phyloP scores from a whole-genome alignment of 768 basidiomycete genomes.

The Crassisporium funariophilum region DNA sequence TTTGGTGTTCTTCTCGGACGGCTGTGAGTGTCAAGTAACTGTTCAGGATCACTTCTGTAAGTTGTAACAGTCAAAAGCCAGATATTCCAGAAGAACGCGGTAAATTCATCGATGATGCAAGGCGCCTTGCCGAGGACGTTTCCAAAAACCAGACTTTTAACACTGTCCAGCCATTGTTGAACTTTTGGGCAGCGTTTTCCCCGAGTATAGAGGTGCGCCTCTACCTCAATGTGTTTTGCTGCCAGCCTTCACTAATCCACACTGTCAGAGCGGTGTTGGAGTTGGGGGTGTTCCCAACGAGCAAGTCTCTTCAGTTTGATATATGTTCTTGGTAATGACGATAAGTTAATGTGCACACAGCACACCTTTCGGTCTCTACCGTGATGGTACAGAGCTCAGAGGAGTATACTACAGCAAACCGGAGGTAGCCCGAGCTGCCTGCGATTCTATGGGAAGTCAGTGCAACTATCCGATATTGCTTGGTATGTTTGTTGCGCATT shows the following conservation, averaged over 20 bases:
- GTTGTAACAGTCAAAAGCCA: slow-evolving; percentile 22
- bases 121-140: slow-evolving; percentile 66
- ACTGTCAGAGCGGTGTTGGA: slow-evolving; percentile 67
- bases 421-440: slow-evolving; percentile 68
- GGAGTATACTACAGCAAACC: slow-evolving; percentile 72
- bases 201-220: slow-evolving; percentile 66
- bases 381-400: slow-evolving; percentile 76
- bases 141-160: slow-evolving; percentile 76
- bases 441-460: slow-evolving; percentile 58
- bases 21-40: slow-evolving; percentile 51
- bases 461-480: slow-evolving; percentile 79
- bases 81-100: slow-evolving; percentile 56
- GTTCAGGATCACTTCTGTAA: not conserved
- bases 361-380: slow-evolving; percentile 75
- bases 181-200: slow-evolving; percentile 81
- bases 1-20: slow-evolving; percentile 77
- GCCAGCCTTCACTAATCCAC: not conserved
- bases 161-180: slow-evolving; percentile 73
- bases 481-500: slow-evolving; percentile 40
- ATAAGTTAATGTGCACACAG: slow-evolving; percentile 35
- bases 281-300: slow-evolving; percentile 68
- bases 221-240: not conserved
- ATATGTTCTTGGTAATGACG: not conserved
- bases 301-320: slow-evolving; percentile 35
- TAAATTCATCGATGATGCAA: slow-evolving; percentile 69